These are phyloP conservation scores for Triangularia verruculosa DNA, from an alignment of 2,329 filamentous ascomycete genomes.

Conservation along the genomic window DNA sequence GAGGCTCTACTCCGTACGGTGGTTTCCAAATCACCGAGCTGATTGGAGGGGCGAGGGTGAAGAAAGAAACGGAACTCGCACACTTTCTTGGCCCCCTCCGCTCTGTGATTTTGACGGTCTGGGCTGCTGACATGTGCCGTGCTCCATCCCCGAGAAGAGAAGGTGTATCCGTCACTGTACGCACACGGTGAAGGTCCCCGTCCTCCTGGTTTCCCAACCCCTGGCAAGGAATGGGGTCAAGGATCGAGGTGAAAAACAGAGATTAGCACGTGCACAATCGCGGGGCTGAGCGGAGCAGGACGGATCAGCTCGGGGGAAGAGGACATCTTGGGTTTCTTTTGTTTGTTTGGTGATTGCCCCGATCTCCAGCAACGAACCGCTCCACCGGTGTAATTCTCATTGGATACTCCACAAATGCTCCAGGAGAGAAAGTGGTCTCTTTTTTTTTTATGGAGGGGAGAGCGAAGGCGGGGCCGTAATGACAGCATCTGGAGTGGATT, in stretches of 20 bases:
- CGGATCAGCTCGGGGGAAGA: not conserved
- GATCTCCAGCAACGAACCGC: not conserved
- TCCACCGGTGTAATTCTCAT: slow-evolving; percentile 13
- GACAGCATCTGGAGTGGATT: slow-evolving; percentile 3
- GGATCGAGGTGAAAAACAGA: not conserved
- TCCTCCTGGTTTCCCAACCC: no score
- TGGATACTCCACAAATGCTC: slow-evolving; percentile 21
- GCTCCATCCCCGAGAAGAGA: slow-evolving; percentile 5
- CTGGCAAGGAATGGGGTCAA: not conserved
- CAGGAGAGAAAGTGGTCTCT: not conserved
- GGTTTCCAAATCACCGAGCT: no score
- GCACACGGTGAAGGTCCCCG: not conserved
- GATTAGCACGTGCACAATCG: not conserved
- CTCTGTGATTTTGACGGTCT: not conserved
- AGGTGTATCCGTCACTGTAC: not conserved
- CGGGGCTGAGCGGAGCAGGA: not conserved
- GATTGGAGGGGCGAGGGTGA: no score
- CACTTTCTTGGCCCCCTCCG: not conserved
- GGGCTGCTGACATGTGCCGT: slow-evolving; percentile 1
- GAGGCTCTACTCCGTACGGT: no score
- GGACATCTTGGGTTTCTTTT: not conserved
- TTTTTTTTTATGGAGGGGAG: not conserved
- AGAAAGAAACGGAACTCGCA: not conserved
- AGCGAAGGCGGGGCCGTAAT: slow-evolving; percentile 1
- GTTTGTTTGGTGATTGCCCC: not conserved